Evolutionary conservation across 331 rosid species (phyloP), one percentile per base, ranked within the genome.

Genomic region (Quercus lobata): DNA sequence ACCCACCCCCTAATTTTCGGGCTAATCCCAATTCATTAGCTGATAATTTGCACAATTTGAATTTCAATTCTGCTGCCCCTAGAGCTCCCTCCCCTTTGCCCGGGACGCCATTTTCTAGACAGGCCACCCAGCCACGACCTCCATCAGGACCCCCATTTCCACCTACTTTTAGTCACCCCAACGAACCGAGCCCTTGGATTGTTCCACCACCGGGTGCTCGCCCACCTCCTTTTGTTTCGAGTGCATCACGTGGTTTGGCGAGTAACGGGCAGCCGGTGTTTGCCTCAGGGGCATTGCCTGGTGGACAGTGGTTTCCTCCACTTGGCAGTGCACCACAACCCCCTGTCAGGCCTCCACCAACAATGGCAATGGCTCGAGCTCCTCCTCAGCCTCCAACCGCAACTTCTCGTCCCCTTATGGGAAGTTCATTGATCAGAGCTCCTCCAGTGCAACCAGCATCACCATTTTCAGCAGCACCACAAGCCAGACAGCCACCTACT

Each of bases 191-290:
- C 73, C 80, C 90, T 52, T 46, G 17, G 0, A 18, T 77, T 16
- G 70, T 91, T 1, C 86, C 91, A 1, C 91, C 91, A 7, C 41
- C 82, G 74, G 78, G 79, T 80, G 22, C 86, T 12, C 17, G 79
- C 84, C 57, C 91, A 76, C 18, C 65, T 19, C 15, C 53, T 78
- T 85, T 83, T 9, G 91, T 86, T 53, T 46, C 82, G n/a, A 76
- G 74, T 75, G 82, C 85, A 68, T 71, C 88, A 4, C 73, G 80
- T 76, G 85, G 92, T 81, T 75, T 89, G 83, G 82, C 89, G 93
- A 88, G 73, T 78, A 92, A 92, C 32, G 98, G 97, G 76, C 92
- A 96, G 0, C 97, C 94, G 0, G 73, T 55, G 17, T 92, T 86
- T 82, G 76, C 86, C 72, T 72, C 87, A 4, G 91, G 81, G 58